Percentiles rank a stretch among this genome's conserved stretches.
These are phyloP conservation scores for Glaciozyma antarctica DNA, from an alignment of 768 basidiomycete species.

Conservation along the genomic window DNA sequence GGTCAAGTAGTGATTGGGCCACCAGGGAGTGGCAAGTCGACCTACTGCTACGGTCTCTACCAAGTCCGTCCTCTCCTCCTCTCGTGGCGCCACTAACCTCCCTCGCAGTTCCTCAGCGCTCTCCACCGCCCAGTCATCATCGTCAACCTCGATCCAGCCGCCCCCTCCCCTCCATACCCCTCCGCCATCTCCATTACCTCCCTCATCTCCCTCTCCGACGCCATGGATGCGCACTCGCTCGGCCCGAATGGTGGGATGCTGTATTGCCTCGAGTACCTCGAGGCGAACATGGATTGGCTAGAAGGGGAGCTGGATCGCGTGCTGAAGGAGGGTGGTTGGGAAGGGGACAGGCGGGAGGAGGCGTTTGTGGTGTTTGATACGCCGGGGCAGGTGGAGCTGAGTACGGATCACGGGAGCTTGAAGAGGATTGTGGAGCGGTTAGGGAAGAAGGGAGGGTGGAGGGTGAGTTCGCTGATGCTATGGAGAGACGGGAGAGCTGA, in stretches of 20 bases:
- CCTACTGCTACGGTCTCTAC: slow-evolving; percentile 44
- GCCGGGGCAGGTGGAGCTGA: slow-evolving; percentile 93
- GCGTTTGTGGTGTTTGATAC: slow-evolving; percentile 89
- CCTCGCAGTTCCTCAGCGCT: slow-evolving; percentile 60
- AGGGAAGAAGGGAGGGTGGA: slow-evolving; percentile 67
- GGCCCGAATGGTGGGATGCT: slow-evolving; percentile 96
- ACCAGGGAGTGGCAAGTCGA: slow-evolving; percentile 43
- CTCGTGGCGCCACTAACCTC: background rate
- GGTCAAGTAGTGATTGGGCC: slow-evolving; percentile 41
- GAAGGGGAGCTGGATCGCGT: slow-evolving; percentile 51
- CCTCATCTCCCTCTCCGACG: slow-evolving; percentile 76
- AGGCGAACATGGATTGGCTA: slow-evolving; percentile 74
- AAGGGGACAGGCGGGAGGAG: slow-evolving; percentile 46
- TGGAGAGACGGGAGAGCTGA: background rate
- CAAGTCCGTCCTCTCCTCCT: slow-evolving; percentile 31
- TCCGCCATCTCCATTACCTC: slow-evolving; percentile 75
- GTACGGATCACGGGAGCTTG: slow-evolving; percentile 86
- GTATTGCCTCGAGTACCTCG: slow-evolving; percentile 93
- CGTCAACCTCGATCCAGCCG: slow-evolving; percentile 94
- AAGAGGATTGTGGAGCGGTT: slow-evolving; percentile 66
- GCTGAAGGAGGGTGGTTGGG: slow-evolving; percentile 51
- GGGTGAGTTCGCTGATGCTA: slow-evolving; percentile 54
- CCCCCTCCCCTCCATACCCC: slow-evolving; percentile 79
- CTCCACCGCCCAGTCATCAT: slow-evolving; percentile 75
- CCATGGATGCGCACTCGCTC: slow-evolving; percentile 69